Percentiles rank a stretch among this genome's conserved stretches.
Evolutionary conservation across 2,329 filamentous ascomycete species (phyloP).

Genomic region (Pyricularia sp.): DNA sequence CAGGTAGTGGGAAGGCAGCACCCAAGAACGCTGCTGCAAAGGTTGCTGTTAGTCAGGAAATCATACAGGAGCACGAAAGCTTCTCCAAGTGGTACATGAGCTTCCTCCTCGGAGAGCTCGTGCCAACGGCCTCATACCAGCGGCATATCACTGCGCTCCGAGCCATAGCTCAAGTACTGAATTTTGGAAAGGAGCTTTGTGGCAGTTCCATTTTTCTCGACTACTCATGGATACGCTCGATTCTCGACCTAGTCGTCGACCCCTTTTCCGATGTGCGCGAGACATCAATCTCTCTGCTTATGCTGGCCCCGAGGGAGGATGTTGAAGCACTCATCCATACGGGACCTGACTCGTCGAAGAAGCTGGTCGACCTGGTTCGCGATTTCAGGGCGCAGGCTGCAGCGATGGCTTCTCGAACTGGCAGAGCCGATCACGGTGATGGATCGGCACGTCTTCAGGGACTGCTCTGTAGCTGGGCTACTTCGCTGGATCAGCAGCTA

Average conservation of each 20-base stretch:
- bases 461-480: slow-evolving; percentile 49
- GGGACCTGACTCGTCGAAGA: background rate
- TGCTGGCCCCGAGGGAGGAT: slow-evolving; percentile 29
- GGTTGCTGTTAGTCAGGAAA: slow-evolving; percentile 12
- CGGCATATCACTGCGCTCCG: slow-evolving; percentile 73
- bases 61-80: slow-evolving; percentile 36
- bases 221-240: slow-evolving; percentile 40
- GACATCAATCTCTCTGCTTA: slow-evolving; percentile 36
- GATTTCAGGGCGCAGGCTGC: slow-evolving; percentile 41
- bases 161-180: slow-evolving; percentile 52
- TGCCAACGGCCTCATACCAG: slow-evolving; percentile 77
- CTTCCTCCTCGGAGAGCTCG: slow-evolving; percentile 62
- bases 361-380: slow-evolving; percentile 22
- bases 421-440: slow-evolving; percentile 83
- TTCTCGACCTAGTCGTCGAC: slow-evolving; percentile 73
- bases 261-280: slow-evolving; percentile 86
- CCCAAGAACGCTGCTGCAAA: background rate
- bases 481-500: slow-evolving; percentile 26
- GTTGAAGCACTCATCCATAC: slow-evolving; percentile 13
- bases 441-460: slow-evolving; percentile 70
- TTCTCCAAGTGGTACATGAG: slow-evolving; percentile 65
- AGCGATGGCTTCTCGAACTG: slow-evolving; percentile 51
- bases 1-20: background rate
- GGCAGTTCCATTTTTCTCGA: slow-evolving; percentile 22
- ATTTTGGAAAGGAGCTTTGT: slow-evolving; percentile 48